These are phyloP conservation scores for Stachybotrys elegans DNA, from an alignment of 2,329 filamentous ascomycete genomes.

Conservation along the genomic window DNA sequence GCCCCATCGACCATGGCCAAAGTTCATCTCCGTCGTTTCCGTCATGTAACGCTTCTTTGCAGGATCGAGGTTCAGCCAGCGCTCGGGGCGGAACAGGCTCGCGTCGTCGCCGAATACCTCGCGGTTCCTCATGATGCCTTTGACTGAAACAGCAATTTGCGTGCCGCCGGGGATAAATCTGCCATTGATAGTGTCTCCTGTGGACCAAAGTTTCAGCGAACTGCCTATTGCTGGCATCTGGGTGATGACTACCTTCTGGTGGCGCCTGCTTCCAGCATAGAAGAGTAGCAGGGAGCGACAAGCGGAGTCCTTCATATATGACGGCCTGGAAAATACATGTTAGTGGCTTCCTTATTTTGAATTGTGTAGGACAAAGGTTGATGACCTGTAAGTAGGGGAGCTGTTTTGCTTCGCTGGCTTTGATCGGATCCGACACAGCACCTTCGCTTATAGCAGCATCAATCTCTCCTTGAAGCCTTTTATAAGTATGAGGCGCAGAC, in stretches of 20 bases:
- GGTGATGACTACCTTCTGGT: slow-evolving; percentile 10
- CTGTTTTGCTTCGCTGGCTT: slow-evolving; percentile 19
- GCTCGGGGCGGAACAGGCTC: background rate
- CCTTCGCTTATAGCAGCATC: slow-evolving; percentile 24
- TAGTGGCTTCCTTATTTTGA: too few species aligned
- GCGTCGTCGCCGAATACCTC: background rate
- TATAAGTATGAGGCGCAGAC: slow-evolving; percentile 37
- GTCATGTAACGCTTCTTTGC: background rate
- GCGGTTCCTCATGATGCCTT: background rate
- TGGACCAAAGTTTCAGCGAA: too few species aligned
- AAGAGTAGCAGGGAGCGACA: slow-evolving; percentile 9
- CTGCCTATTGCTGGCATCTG: too few species aligned
- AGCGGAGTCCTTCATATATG: slow-evolving; percentile 1
- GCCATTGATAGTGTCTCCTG: slow-evolving; percentile 21
- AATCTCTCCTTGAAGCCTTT: slow-evolving; percentile 39
- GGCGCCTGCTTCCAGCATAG: slow-evolving; percentile 20
- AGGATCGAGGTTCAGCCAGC: background rate
- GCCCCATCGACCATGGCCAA: background rate
- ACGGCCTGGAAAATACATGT: background rate
- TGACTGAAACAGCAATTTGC: slow-evolving; percentile 1
- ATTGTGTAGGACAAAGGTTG: too few species aligned
- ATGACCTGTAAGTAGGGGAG: slow-evolving; percentile 31
- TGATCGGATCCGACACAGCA: slow-evolving; percentile 20
- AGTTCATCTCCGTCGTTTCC: background rate
- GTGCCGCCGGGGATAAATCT: slow-evolving; percentile 23